These are phyloP conservation scores for Naegleria fowleri DNA, from an alignment of 208 protist genomes.

Conservation along the genomic window DNA sequence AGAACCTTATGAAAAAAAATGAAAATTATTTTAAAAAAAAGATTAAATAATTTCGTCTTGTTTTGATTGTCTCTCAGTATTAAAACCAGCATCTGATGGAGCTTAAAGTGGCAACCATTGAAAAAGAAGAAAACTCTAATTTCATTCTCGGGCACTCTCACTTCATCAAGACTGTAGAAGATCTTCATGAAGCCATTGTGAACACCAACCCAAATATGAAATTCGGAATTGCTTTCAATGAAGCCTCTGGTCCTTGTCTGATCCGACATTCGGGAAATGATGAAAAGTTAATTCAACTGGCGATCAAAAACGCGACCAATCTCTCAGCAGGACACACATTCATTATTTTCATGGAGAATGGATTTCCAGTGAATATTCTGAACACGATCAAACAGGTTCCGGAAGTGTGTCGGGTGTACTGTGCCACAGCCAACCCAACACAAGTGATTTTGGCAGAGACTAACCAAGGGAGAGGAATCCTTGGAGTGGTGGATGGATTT, in stretches of 20 bases:
- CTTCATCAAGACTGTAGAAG: constrained; percentile 40
- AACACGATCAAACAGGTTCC: constrained; percentile 20
- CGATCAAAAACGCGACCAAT: constrained; percentile 12
- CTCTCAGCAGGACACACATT: constrained; percentile 30
- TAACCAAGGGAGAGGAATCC: not conserved
- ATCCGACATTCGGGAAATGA: constrained; percentile 29
- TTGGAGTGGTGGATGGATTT: constrained; percentile 28
- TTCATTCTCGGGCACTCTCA: constrained; percentile 35
- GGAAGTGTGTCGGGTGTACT: constrained; percentile 30
- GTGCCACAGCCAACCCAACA: constrained; percentile 28
- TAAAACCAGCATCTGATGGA: no score
- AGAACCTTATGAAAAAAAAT: no score
- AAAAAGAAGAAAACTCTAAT: constrained; percentile 6
- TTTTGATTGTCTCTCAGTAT: no score
- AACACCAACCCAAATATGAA: constrained; percentile 24
- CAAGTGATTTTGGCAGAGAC: constrained; percentile 24
- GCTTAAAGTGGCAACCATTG: not conserved
- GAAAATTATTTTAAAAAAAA: no score
- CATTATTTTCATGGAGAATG: constrained; percentile 30
- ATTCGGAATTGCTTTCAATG: constrained; percentile 37
- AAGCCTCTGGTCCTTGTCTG: constrained; percentile 32
- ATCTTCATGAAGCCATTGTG: constrained; percentile 27
- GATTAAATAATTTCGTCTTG: no score
- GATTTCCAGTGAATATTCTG: constrained; percentile 32
- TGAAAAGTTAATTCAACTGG: constrained; percentile 19